Percentiles rank a stretch among this genome's conserved stretches.
Conservation (phyloP, 768 basidiomycete genomes). For the Hericium rajendrae region DNA sequence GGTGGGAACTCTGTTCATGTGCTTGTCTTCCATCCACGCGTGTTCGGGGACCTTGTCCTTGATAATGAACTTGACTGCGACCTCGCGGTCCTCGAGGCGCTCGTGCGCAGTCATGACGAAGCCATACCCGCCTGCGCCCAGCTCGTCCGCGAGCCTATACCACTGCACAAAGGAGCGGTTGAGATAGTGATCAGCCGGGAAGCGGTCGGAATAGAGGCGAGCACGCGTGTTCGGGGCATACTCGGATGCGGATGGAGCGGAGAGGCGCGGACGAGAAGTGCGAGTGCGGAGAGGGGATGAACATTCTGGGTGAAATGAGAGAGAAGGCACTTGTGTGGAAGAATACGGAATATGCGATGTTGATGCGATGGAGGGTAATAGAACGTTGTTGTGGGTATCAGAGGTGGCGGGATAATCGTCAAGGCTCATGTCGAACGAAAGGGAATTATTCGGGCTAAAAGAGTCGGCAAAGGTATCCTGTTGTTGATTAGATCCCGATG, state of each 20-base stretch:
- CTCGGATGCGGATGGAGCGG: slow-evolving; percentile 3
- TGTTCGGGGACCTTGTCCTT: slow-evolving; percentile 56
- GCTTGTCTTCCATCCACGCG: slow-evolving; percentile 56
- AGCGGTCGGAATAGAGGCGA: slow-evolving; percentile 37
- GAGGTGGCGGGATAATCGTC: neutral
- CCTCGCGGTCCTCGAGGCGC: slow-evolving; percentile 49
- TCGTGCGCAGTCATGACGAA: slow-evolving; percentile 86
- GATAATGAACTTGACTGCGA: slow-evolving; percentile 93
- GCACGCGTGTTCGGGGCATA: slow-evolving; percentile 13
- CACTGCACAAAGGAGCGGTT: slow-evolving; percentile 46
- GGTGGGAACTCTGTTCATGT: slow-evolving; percentile 57
- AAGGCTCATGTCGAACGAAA: neutral
- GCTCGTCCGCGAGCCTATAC: slow-evolving; percentile 62
- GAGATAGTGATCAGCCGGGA: slow-evolving; percentile 53
- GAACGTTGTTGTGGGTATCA: neutral
- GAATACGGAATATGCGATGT: slow-evolving; percentile 2
- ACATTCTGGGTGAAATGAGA: neutral
- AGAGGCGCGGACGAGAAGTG: slow-evolving; percentile 4
- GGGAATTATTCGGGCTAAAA: slow-evolving; percentile 9
- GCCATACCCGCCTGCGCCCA: slow-evolving; percentile 90
- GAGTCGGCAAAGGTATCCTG: neutral
- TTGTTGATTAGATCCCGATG: neutral
- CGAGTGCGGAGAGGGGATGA: neutral
- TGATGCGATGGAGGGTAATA: neutral
- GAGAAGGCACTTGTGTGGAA: slow-evolving; percentile 1